phyloP scores from a whole-genome alignment of 1,284 basidiomycete species.

The Apiotrichum akiyoshidainum region DNA sequence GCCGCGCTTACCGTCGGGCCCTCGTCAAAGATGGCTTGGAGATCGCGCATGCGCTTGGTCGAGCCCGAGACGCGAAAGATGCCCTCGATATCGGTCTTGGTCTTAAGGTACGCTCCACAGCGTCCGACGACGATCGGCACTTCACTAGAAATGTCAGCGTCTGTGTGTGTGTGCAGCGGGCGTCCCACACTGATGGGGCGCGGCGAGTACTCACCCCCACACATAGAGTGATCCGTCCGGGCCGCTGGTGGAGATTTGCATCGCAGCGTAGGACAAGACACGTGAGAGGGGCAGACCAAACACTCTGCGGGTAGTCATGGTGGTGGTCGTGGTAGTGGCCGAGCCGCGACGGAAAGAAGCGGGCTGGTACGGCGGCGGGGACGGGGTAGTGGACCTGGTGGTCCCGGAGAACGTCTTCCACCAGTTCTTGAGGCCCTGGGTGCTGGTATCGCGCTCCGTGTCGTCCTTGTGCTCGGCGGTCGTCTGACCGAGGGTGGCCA shows the following conservation, averaged over 20 bases:
- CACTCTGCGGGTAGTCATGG: constrained; percentile 53
- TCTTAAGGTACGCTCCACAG: constrained; percentile 88
- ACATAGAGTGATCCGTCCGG: constrained; percentile 76
- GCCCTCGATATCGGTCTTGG: constrained; percentile 89
- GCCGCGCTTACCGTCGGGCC: constrained; percentile 69
- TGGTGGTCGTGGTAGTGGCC: constrained; percentile 2
- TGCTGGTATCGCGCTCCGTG: constrained; percentile 31
- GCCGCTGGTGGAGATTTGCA: constrained; percentile 91
- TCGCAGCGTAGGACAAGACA: constrained; percentile 79
- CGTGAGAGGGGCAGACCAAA: constrained; percentile 83
- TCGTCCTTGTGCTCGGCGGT: constrained; percentile 5
- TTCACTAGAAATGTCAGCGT: constrained; percentile 58
- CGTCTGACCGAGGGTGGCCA: not conserved
- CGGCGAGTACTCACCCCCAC: constrained; percentile 57
- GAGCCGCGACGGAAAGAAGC: constrained; percentile 5
- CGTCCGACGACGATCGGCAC: constrained; percentile 97
- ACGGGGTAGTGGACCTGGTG: not conserved
- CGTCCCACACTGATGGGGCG: not conserved
- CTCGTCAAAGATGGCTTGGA: constrained; percentile 84
- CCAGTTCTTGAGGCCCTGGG: constrained; percentile 68
- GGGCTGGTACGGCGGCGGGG: constrained; percentile 4
- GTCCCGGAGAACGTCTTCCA: constrained; percentile 63
- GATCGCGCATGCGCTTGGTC: constrained; percentile 89
- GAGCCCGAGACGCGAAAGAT: constrained; percentile 93
- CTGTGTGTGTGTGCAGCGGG: constrained; percentile 26